A percentile compares a stretch with the other conserved stretches of the same genome.
Conservation (phyloP, 2,329 filamentous ascomycete genomes). For the Pezicula neosporulosa region DNA sequence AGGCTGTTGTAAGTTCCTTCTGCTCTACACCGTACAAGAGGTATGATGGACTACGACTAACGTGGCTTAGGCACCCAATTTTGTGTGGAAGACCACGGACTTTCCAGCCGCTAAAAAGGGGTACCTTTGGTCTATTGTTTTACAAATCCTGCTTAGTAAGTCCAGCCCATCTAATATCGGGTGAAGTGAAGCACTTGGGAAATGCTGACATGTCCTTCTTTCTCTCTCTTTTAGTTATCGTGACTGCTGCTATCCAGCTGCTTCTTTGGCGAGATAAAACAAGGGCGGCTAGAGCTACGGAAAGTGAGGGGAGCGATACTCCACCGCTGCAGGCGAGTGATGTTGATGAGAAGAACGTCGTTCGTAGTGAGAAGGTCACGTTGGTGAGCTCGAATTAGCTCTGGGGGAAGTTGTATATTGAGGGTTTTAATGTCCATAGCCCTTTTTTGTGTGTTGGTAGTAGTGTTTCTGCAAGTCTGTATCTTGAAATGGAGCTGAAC, state of each 20-base stretch:
- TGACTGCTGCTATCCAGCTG: constrained; percentile 26
- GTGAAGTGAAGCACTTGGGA: background rate
- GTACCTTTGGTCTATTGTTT: constrained; percentile 32
- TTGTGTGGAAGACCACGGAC: constrained; percentile 38
- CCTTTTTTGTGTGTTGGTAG: too few species aligned
- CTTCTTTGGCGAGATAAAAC: constrained; percentile 26
- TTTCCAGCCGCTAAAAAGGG: constrained; percentile 34
- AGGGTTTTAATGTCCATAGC: too few species aligned
- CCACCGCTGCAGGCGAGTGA: constrained; percentile 6
- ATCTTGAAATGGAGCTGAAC: too few species aligned
- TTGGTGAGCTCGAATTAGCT: background rate
- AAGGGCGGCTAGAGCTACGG: background rate
- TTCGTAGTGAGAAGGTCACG: background rate
- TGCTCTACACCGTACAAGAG: background rate
- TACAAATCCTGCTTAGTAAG: constrained; percentile 32
- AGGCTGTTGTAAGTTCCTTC: constrained; percentile 26
- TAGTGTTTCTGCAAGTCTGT: too few species aligned
- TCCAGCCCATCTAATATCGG: background rate
- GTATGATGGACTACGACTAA: background rate
- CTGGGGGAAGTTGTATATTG: too few species aligned
- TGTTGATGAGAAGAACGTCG: constrained; percentile 12
- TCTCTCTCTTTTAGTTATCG: constrained; percentile 15
- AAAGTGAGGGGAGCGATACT: constrained; percentile 3
- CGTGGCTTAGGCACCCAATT: constrained; percentile 30
- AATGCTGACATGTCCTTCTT: background rate